Percentiles rank a stretch among this genome's conserved stretches.
Conservation (phyloP, 257 asterid species). For the Solanum dulcamara region DNA sequence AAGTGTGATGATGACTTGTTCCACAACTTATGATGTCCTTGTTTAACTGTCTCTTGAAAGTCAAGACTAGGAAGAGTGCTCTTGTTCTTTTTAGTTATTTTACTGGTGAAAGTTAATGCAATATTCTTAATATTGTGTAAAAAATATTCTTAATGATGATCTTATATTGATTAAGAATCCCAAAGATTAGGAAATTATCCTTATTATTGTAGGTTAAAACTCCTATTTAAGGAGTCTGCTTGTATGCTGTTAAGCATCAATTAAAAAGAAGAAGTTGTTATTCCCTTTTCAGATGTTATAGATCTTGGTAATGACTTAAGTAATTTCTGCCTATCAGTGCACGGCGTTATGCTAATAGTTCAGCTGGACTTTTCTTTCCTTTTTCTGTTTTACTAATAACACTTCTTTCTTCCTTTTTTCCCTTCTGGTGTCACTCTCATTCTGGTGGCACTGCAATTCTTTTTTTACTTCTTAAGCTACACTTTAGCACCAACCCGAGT, state of each 20-base stretch:
- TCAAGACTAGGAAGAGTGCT: background rate
- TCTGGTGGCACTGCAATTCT: background rate
- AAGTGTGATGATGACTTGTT: background rate
- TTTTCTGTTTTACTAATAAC: background rate
- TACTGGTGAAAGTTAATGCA: background rate
- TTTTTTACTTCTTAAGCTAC: background rate
- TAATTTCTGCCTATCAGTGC: background rate
- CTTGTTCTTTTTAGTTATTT: background rate
- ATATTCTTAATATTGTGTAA: background rate
- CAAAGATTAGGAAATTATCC: background rate
- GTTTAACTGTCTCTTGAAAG: background rate
- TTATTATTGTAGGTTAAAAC: background rate
- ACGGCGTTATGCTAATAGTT: background rate
- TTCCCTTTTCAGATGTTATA: background rate
- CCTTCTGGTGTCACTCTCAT: background rate
- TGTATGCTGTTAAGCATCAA: background rate
- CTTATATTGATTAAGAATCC: background rate
- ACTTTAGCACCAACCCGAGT: background rate
- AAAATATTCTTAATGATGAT: background rate
- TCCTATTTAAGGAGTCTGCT: background rate
- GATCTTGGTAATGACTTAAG: background rate
- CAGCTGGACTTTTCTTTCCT: background rate
- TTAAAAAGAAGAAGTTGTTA: background rate
- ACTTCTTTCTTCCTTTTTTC: background rate
- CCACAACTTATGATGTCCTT: background rate